These are phyloP conservation scores for Beauveria sp. DNA, from an alignment of 2,329 filamentous ascomycete genomes.

Conservation along the genomic window DNA sequence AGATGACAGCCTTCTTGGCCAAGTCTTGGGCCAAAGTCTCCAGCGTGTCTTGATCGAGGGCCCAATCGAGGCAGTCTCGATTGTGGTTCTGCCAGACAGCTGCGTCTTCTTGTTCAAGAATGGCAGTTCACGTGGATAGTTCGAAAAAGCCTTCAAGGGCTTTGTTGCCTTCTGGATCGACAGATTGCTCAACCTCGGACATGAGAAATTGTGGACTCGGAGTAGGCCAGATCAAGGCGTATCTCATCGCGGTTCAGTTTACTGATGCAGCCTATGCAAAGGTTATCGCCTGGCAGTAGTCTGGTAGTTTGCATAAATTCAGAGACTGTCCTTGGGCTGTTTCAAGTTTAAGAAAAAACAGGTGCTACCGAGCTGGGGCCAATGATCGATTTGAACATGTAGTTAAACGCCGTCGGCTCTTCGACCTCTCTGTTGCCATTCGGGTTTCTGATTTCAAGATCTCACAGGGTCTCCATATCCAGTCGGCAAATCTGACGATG, in stretches of 20 bases:
- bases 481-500: conserved; percentile 65
- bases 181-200: conserved; percentile 64
- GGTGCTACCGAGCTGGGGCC: conserved; percentile 57
- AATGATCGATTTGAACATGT: conserved; percentile 65
- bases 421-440: conserved; percentile 50
- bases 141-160: conserved; percentile 56
- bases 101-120: conserved; percentile 55
- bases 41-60: conserved; percentile 51
- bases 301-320: conserved; percentile 59
- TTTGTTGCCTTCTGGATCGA: conserved; percentile 56
- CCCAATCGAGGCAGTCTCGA: conserved; percentile 48
- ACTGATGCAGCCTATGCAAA: conserved; percentile 65
- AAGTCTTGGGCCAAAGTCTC: conserved; percentile 41
- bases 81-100: conserved; percentile 50
- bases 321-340: conserved; percentile 66
- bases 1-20: conserved; percentile 10
- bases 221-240: conserved; percentile 58
- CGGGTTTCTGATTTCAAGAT: conserved; percentile 60
- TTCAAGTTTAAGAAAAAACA: conserved; percentile 58
- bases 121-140: conserved; percentile 52
- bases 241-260: conserved; percentile 68
- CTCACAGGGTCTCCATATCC: conserved; percentile 63
- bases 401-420: conserved; percentile 59
- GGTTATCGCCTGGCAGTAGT: conserved; percentile 62
- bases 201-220: conserved; percentile 60